Percentiles rank a stretch among this genome's conserved stretches.
phyloP scores from a whole-genome alignment of 441 rosid species.

The Populus hybrid region DNA sequence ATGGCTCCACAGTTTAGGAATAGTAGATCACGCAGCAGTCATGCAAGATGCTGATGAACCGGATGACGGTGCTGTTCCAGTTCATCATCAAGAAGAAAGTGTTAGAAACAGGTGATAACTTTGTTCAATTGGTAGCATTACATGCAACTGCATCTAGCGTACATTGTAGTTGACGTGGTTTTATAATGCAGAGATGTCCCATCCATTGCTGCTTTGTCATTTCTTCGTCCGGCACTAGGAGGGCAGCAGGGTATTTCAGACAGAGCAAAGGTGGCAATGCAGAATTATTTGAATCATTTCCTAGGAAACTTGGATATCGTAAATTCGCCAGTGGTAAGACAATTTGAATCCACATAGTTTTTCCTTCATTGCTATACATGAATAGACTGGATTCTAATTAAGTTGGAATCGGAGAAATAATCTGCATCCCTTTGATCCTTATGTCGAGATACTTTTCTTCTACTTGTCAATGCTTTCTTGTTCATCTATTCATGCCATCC shows the following conservation, averaged over 20 bases:
- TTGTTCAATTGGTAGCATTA: background rate
- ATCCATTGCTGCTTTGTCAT: constrained; percentile 84
- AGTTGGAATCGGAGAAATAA: background rate
- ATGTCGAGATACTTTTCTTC: background rate
- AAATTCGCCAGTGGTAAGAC: constrained; percentile 83
- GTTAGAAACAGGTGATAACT: constrained; percentile 62
- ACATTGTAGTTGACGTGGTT: constrained; percentile 13
- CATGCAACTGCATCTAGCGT: background rate
- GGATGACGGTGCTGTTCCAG: constrained; percentile 73
- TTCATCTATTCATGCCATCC: background rate
- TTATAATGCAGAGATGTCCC: constrained; percentile 82
- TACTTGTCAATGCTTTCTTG: constrained; percentile 1
- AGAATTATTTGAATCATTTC: constrained; percentile 87
- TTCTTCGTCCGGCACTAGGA: constrained; percentile 85
- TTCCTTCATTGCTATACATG: background rate
- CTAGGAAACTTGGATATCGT: constrained; percentile 93
- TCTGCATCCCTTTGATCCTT: background rate
- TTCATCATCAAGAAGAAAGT: constrained; percentile 73
- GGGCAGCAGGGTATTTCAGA: constrained; percentile 90
- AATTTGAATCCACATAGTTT: background rate
- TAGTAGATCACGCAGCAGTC: constrained; percentile 68
- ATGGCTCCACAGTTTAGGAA: constrained; percentile 97
- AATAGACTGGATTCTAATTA: background rate
- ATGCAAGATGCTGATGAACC: constrained; percentile 87
- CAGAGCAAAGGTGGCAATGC: constrained; percentile 94